Conservation (phyloP, 129 eudicot genomes). For the Flaveria linearis region DNA sequence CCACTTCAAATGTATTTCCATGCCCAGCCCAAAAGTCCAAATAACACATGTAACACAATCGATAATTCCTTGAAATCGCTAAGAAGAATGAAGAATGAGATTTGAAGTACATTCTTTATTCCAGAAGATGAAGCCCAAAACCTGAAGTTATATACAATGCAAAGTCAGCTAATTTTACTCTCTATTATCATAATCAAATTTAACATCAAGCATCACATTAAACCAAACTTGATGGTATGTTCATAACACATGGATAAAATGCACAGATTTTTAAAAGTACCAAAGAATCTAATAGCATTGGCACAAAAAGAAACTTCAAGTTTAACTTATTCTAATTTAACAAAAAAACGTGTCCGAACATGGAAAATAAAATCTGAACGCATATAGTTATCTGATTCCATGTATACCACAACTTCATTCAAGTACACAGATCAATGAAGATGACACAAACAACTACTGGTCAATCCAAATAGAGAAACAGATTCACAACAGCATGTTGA, state of each 20-base stretch:
- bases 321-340: constrained; percentile 16
- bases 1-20: constrained; percentile 40
- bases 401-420: constrained; percentile 11
- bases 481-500: constrained; percentile 6
- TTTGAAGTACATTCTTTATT: constrained; percentile 41
- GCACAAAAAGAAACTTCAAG: constrained; percentile 12
- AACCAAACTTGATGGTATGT: neutral
- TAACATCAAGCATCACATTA: constrained; percentile 10
- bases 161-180: constrained; percentile 27
- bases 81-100: constrained; percentile 31
- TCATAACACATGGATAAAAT: too few relatives aligned
- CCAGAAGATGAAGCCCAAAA: constrained; percentile 39
- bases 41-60: constrained; percentile 37
- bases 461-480: neutral
- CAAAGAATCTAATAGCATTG: constrained; percentile 18
- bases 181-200: neutral
- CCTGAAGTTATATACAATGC: constrained; percentile 28
- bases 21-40: constrained; percentile 42
- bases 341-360: constrained; percentile 19
- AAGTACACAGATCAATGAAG: constrained; percentile 21
- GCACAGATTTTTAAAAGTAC: neutral
- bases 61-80: constrained; percentile 34
- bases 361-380: constrained; percentile 10
- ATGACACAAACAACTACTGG: neutral
- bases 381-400: too few relatives aligned